Evolutionary conservation across 257 asterid genomes (phyloP).

Genomic region (Haberlea rhodopensis): DNA sequence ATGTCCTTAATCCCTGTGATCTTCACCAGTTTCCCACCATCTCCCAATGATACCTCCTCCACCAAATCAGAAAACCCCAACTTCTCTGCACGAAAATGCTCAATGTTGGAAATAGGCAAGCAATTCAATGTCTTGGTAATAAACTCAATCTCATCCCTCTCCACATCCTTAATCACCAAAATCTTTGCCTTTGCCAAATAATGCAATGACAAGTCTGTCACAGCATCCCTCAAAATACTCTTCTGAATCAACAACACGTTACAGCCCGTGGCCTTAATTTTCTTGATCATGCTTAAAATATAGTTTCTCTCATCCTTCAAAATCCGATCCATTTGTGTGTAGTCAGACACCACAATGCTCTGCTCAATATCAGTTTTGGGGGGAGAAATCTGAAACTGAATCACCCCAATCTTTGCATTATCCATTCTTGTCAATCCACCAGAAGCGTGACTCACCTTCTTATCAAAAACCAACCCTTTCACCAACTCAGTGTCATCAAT

Average conservation of each 20-base stretch:
- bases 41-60: slow-evolving; percentile 90
- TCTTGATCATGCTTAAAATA: slow-evolving; percentile 89
- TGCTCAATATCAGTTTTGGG: slow-evolving; percentile 98
- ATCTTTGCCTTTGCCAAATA: slow-evolving; percentile 91
- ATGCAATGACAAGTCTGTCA: slow-evolving; percentile 90
- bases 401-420: slow-evolving; percentile 89
- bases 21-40: slow-evolving; percentile 95
- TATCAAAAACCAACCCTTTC: slow-evolving; percentile 85
- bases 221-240: slow-evolving; percentile 98
- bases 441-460: slow-evolving; percentile 95
- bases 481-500: slow-evolving; percentile 88
- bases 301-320: slow-evolving; percentile 97
- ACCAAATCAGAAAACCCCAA: slow-evolving; percentile 85
- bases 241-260: slow-evolving; percentile 94
- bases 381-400: slow-evolving; percentile 94
- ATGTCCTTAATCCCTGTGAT: slow-evolving; percentile 90
- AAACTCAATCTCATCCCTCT: slow-evolving; percentile 98
- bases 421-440: slow-evolving; percentile 89
- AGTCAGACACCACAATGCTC: slow-evolving; percentile 94
- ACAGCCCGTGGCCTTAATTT: slow-evolving; percentile 88
- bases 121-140: slow-evolving; percentile 96
- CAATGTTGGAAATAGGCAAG: slow-evolving; percentile 93
- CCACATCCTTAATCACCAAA: slow-evolving; percentile 88
- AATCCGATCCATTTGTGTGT: slow-evolving; percentile 97
- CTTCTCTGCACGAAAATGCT: slow-evolving; percentile 87